Evolutionary conservation across 2,329 filamentous ascomycete genomes (phyloP), one percentile per base, ranked within the genome.

Genomic region (Elsinoe perseae): DNA sequence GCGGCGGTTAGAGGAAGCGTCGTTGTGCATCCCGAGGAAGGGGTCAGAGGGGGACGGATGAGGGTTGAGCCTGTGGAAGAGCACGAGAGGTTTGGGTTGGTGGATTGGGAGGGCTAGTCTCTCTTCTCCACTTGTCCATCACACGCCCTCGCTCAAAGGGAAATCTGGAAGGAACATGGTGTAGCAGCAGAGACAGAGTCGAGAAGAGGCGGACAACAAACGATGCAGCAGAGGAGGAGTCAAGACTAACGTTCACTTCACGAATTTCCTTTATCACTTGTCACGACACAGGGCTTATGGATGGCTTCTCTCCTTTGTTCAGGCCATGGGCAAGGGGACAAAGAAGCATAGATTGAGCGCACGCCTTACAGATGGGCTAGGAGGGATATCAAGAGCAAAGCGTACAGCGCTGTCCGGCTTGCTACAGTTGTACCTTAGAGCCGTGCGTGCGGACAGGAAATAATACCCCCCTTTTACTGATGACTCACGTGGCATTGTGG

Each of bases 1-100:
- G 77, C 78, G 64, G 75, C 66, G 62, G 70, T 80, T 28, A 73
- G 69, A 12, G 72, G 70, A 9, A 70, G 66, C 46, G 66, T 73
- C 14, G 57, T 68, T 50, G 72, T 74, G 18, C 65, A 71, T 56
- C 71, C 72, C 1, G 70, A 71, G 46, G 68, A 72, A 14, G 70
- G 68, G 10, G 61, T 68, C 4, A 60, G 60, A 8, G 38, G 57
- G 27, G 67, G 68, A 4, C 65, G 59, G 16, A 69, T 69, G 67
- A 57, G 65, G 10, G 43, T 67, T 4, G 63, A 64, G 55, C 59
- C 60, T 6, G 58, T 65, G 25, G 58, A 66, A 42, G 60, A 64
- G 25, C 58, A 59, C 2, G 65, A 67, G 43, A 54, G 64, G 18
- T 66, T 14, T 28, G 44, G 44, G 44, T 21, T 50, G 25, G 44